phyloP scores from a whole-genome alignment of 108 stramenopile genomes.

The Cyclotella cryptica region DNA sequence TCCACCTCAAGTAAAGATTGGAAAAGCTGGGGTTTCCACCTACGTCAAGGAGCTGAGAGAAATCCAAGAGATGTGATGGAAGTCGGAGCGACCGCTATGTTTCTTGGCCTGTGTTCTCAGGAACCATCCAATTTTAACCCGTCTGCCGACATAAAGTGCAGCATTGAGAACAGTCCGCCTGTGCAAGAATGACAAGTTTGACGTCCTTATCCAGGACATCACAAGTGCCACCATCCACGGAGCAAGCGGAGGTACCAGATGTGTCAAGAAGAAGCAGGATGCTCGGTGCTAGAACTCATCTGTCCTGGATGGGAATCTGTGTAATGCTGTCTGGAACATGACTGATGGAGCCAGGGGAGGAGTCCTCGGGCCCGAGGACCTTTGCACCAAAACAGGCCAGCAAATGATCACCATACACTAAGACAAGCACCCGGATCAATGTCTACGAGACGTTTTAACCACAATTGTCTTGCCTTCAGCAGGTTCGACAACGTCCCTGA shows the following conservation, averaged over 20 bases:
- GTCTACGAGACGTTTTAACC: neutral
- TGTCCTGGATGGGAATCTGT: constrained; percentile 31
- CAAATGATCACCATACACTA: constrained; percentile 24
- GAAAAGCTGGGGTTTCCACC: neutral
- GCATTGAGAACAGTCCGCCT: constrained; percentile 3
- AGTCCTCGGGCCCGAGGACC: constrained; percentile 27
- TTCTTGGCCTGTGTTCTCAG: neutral
- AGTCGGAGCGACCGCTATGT: neutral
- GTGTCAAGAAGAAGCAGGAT: neutral
- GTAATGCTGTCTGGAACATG: constrained; percentile 26
- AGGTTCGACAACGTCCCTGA: neutral
- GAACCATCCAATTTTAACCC: neutral
- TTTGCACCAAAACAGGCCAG: constrained; percentile 28
- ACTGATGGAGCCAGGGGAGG: constrained; percentile 23
- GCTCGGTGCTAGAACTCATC: constrained; percentile 25
- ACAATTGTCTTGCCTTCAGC: neutral
- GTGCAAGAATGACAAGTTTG: constrained; percentile 17
- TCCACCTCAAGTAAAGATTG: neutral
- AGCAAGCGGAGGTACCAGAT: neutral
- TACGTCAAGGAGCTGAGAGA: constrained; percentile 2
- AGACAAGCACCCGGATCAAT: constrained; percentile 31
- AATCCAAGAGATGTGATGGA: constrained; percentile 10
- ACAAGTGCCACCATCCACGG: neutral
- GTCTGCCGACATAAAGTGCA: constrained; percentile 6
- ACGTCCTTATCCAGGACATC: constrained; percentile 6